Conservation (phyloP, 2,329 filamentous ascomycete genomes). For the Penicillium sp. region DNA sequence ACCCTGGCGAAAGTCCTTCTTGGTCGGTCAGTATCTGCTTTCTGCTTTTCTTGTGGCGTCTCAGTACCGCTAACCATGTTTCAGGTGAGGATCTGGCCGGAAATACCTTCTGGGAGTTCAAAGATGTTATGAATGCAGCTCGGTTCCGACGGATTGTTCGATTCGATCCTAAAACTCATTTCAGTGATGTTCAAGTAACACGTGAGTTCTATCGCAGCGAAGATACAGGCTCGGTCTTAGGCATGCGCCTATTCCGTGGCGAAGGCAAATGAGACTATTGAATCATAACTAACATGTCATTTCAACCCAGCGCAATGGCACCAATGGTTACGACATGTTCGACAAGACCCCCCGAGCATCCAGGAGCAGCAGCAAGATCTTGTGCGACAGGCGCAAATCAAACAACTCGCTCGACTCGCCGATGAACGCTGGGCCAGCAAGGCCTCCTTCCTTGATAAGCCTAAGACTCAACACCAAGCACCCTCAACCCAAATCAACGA, state of each 20-base stretch:
- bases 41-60: not conserved
- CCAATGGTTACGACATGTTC: slow-evolving; percentile 65
- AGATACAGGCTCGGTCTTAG: not conserved
- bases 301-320: slow-evolving; percentile 59
- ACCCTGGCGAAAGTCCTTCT: slow-evolving; percentile 60
- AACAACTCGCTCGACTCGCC: slow-evolving; percentile 57
- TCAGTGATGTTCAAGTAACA: slow-evolving; percentile 59
- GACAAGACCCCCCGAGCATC: slow-evolving; percentile 54
- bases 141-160: slow-evolving; percentile 60
- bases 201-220: slow-evolving; percentile 42
- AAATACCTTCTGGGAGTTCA: slow-evolving; percentile 68
- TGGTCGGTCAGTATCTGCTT: slow-evolving; percentile 49
- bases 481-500: slow-evolving; percentile 47
- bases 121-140: slow-evolving; percentile 54
- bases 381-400: slow-evolving; percentile 56
- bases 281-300: slow-evolving; percentile 14
- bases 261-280: not conserved
- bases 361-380: slow-evolving; percentile 60
- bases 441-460: slow-evolving; percentile 58
- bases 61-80: slow-evolving; percentile 12
- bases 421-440: slow-evolving; percentile 62
- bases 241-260: not conserved
- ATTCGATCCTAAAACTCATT: slow-evolving; percentile 53
- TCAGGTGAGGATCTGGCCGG: slow-evolving; percentile 60
- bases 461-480: slow-evolving; percentile 49